Evolutionary conservation across 176 grass and related monocot species (phyloP), one percentile per base, ranked within the genome.

Genomic region (Paspalum vaginatum): DNA sequence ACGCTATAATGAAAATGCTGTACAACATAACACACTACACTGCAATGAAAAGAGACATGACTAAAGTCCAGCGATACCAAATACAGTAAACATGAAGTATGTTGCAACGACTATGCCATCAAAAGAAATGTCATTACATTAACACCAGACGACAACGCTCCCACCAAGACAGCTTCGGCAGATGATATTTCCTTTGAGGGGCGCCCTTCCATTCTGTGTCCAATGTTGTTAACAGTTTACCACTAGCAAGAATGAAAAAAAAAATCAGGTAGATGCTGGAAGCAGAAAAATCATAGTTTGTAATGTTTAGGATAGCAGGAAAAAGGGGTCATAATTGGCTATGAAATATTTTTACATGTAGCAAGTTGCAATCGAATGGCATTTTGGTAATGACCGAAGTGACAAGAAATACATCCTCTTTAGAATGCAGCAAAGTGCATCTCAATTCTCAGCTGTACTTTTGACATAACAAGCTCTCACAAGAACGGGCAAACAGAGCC

Each of bases 141-240:
- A 48, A 92, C 89, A 84, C 95, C 95, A 88, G 95, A 92, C 24
- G 95, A 93, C 44, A 97, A 80, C 39, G 95, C 89, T 80, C 92
- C 95, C 76, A 94, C 74, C 27, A 98, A 68, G 20, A 98, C 84
- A 76, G 95, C 92, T 87, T 98, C 68, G 20, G 85, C 83, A 82
- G 89, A 92, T 59, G 91, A 94, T 37, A 88, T 70, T 82, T 91
- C 76, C 43, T 84, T 90, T 25, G 47, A 74, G 38, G 67, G 47
- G 15, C 13, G 62, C n/a, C 63, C 79, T 77, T 86, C 87, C 91
- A 92, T 97, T 78, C 9, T 77, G 6, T 46, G 17, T 32, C 59
- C 66, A 73, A 45, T 20, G 21, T 32, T 61, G 41, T 6, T 51
- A 21, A 12, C 38, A 43, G 8, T 43, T 43, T 43, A 43, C 0